Conservation (phyloP, 495 filamentous ascomycete species). For the Tricharina praecox region DNA sequence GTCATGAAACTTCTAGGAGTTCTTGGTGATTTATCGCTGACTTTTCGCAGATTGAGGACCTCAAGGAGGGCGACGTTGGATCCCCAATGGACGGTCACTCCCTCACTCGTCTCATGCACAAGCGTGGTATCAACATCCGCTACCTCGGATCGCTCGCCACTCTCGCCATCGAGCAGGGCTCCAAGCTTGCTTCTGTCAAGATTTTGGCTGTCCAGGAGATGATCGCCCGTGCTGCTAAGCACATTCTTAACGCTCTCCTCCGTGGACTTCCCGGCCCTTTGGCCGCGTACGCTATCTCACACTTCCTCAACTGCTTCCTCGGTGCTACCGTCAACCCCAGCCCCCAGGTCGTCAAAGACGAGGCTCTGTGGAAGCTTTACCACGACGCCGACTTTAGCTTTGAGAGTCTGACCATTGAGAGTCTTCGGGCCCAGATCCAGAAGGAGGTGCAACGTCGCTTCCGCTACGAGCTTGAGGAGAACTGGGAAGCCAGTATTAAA, state of each 20-base stretch:
- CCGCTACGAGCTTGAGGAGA: conserved; percentile 50
- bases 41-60: conserved; percentile 46
- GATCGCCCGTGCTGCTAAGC: conserved; percentile 86
- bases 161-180: conserved; percentile 46
- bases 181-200: conserved; percentile 58
- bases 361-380: conserved; percentile 55
- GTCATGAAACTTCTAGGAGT: conserved; percentile 1
- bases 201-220: conserved; percentile 75
- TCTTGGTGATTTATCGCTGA: conserved; percentile 7
- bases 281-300: conserved; percentile 56
- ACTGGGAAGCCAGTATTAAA: conserved; percentile 48
- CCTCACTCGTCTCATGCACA: conserved; percentile 75
- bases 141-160: conserved; percentile 75
- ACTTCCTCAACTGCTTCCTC: conserved; percentile 88
- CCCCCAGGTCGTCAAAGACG: conserved; percentile 61
- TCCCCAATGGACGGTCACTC: conserved; percentile 97
- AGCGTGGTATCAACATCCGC: conserved; percentile 90
- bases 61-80: conserved; percentile 80
- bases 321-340: conserved; percentile 58
- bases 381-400: conserved; percentile 70
- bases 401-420: conserved; percentile 54
- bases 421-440: conserved; percentile 51
- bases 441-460: conserved; percentile 55
- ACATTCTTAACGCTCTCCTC: conserved; percentile 63
- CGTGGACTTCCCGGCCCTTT: conserved; percentile 64